A percentile compares a stretch with the other conserved stretches of the same genome.
Evolutionary conservation across 2,329 filamentous ascomycete genomes (phyloP).

Genomic region (Epichloe baconii): DNA sequence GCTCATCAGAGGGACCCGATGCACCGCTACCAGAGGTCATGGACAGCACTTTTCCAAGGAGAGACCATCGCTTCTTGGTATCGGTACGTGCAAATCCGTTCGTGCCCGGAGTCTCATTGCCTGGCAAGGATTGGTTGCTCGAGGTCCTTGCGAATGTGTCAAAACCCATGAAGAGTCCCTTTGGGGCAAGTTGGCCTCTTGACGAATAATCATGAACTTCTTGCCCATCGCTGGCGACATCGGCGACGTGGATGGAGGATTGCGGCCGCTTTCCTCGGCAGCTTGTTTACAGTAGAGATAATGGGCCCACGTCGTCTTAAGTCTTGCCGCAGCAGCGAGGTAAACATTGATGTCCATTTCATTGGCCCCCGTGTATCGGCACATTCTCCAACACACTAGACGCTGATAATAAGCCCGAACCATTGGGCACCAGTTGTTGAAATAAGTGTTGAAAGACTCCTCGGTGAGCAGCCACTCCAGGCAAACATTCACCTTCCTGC

Average conservation of each 20-base stretch:
- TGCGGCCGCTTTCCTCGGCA: constrained; percentile 40
- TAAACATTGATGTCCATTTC: constrained; percentile 60
- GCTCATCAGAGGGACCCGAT: neutral
- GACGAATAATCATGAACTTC: constrained; percentile 77
- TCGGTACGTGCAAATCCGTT: constrained; percentile 19
- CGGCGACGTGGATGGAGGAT: constrained; percentile 63
- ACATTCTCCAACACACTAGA: constrained; percentile 78
- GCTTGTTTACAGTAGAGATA: constrained; percentile 62
- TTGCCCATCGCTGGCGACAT: constrained; percentile 75
- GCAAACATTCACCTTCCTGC: constrained; percentile 58
- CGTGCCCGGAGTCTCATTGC: constrained; percentile 14
- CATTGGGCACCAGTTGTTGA: constrained; percentile 95
- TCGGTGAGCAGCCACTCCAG: constrained; percentile 63
- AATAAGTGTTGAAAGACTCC: constrained; percentile 64
- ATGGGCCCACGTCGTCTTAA: constrained; percentile 65
- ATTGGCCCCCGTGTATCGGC: constrained; percentile 56
- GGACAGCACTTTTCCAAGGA: constrained; percentile 51
- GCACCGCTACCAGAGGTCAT: constrained; percentile 14
- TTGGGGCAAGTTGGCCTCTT: constrained; percentile 44
- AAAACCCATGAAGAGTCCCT: constrained; percentile 36
- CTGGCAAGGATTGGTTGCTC: constrained; percentile 10
- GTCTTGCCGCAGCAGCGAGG: constrained; percentile 48
- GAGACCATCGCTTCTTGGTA: constrained; percentile 47
- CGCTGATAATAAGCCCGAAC: constrained; percentile 88
- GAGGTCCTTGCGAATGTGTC: constrained; percentile 28